phyloP scores from a whole-genome alignment of 352 stramenopile genomes.

The Globisporangium acanthophoron region DNA sequence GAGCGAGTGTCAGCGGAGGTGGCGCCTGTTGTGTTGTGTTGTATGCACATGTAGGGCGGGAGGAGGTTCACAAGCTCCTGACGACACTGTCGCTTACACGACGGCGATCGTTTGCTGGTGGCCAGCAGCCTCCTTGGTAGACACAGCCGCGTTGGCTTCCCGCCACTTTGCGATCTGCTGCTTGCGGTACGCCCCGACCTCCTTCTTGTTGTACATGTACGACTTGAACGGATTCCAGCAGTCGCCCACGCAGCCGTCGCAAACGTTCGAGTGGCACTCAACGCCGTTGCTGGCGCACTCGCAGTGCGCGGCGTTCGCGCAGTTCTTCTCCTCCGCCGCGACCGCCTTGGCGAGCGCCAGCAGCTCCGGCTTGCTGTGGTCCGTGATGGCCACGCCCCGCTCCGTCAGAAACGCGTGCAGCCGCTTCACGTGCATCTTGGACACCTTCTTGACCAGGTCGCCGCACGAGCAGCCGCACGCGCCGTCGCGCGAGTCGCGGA shows the following conservation, averaged over 20 bases:
- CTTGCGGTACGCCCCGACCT: slow-evolving; percentile 70
- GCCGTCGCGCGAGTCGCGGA: slow-evolving; percentile 73
- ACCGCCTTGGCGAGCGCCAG: slow-evolving; percentile 60
- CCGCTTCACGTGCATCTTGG: slow-evolving; percentile 84
- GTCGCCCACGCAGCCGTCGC: slow-evolving; percentile 60
- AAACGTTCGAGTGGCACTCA: slow-evolving; percentile 69
- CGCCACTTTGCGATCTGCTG: slow-evolving; percentile 60
- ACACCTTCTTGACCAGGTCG: slow-evolving; percentile 76
- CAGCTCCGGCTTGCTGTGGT: slow-evolving; percentile 58
- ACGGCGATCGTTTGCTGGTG: slow-evolving; percentile 25
- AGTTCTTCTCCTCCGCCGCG: slow-evolving; percentile 69
- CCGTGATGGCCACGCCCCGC: slow-evolving; percentile 37
- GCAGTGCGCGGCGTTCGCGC: slow-evolving; percentile 50
- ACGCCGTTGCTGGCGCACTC: slow-evolving; percentile 75
- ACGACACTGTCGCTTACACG: slow-evolving; percentile 15
- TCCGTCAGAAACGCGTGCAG: slow-evolving; percentile 62
- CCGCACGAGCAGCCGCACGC: slow-evolving; percentile 77
- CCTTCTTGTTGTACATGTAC: slow-evolving; percentile 70
- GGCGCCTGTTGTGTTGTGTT: too few relatives aligned
- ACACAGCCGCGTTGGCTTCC: slow-evolving; percentile 7
- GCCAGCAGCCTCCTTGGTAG: background rate
- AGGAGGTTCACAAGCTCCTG: too few relatives aligned
- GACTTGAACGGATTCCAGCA: slow-evolving; percentile 68
- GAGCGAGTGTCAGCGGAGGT: too few relatives aligned
- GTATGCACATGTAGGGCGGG: too few relatives aligned